phyloP scores from a whole-genome alignment of 2,329 filamentous ascomycete species.

The Sarocladium brachiariae region DNA sequence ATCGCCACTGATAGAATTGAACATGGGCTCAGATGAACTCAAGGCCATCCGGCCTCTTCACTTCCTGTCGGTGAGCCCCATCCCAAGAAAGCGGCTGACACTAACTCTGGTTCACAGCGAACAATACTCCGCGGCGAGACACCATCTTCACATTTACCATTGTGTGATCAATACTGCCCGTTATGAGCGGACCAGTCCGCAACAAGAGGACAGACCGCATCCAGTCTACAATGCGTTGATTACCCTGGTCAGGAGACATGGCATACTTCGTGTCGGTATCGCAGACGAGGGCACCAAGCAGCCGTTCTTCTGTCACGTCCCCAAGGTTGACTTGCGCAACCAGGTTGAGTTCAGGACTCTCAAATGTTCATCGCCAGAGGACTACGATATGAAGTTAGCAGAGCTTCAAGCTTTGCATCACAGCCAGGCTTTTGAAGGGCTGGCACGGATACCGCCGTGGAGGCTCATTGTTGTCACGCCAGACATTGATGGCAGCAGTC shows the following conservation, averaged over 20 bases:
- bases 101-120: conserved; percentile 28
- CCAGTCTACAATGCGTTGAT: conserved; percentile 31
- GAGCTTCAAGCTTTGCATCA: conserved; percentile 31
- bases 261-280: conserved; percentile 43
- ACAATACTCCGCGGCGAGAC: conserved; percentile 37
- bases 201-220: conserved; percentile 9
- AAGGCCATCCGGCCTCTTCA: conserved; percentile 20
- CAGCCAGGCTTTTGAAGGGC: conserved; percentile 32
- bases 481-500: conserved; percentile 5
- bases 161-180: conserved; percentile 39
- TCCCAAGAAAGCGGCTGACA: conserved; percentile 18
- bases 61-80: conserved; percentile 17
- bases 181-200: conserved; percentile 23
- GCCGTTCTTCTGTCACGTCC: conserved; percentile 33
- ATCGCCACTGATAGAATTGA: too few species aligned
- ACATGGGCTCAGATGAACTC: conserved; percentile 1
- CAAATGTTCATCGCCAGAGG: conserved; percentile 15
- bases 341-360: conserved; percentile 32
- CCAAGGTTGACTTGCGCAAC: conserved; percentile 33
- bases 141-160: conserved; percentile 39
- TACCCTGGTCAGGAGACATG: conserved; percentile 34
- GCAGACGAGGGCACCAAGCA: conserved; percentile 33
- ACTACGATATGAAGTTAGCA: conserved; percentile 26
- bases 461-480: conserved; percentile 32
- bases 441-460: conserved; percentile 39